These are phyloP conservation scores for Phoma herbarum DNA, from an alignment of 2,329 filamentous ascomycete genomes.

Conservation along the genomic window DNA sequence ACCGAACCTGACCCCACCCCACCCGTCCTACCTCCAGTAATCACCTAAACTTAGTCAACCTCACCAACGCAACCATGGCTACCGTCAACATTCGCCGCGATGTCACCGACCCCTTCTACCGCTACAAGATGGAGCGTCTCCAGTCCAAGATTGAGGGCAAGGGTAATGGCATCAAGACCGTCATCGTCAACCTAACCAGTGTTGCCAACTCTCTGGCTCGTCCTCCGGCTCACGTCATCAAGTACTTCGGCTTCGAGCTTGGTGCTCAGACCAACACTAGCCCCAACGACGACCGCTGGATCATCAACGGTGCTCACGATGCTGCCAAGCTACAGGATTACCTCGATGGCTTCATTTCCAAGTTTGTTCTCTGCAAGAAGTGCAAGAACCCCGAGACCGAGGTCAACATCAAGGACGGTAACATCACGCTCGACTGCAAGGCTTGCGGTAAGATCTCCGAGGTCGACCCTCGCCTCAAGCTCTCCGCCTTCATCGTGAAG, in stretches of 20 bases:
- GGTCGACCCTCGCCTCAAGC: slow-evolving; percentile 92
- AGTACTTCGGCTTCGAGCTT: slow-evolving; percentile 99
- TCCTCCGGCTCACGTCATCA: slow-evolving; percentile 95
- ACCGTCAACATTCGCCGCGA: slow-evolving; percentile 97
- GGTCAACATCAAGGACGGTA: slow-evolving; percentile 91
- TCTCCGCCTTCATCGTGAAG: slow-evolving; percentile 97
- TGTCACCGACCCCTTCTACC: slow-evolving; percentile 98
- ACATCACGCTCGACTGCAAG: slow-evolving; percentile 96
- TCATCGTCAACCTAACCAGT: slow-evolving; percentile 95
- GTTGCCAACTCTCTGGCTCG: slow-evolving; percentile 92
- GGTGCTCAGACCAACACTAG: slow-evolving; percentile 99
- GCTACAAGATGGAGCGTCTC: slow-evolving; percentile 99
- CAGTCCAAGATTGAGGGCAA: slow-evolving; percentile 99
- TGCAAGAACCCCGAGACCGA: slow-evolving; percentile 99
- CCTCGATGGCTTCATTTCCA: slow-evolving; percentile 97
- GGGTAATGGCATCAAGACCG: slow-evolving; percentile 99
- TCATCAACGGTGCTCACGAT: slow-evolving; percentile 99
- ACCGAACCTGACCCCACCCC: slow-evolving; percentile 29
- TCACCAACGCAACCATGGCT: slow-evolving; percentile 78
- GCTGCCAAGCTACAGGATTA: slow-evolving; percentile 96
- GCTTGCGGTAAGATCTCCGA: slow-evolving; percentile 93
- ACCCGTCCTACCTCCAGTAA: slow-evolving; percentile 16
- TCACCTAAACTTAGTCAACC: slow-evolving; percentile 38
- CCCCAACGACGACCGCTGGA: slow-evolving; percentile 97
- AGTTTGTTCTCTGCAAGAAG: slow-evolving; percentile 98